These are phyloP conservation scores for Pezicula carpinea DNA, from an alignment of 2,329 filamentous ascomycete species.

Conservation along the genomic window DNA sequence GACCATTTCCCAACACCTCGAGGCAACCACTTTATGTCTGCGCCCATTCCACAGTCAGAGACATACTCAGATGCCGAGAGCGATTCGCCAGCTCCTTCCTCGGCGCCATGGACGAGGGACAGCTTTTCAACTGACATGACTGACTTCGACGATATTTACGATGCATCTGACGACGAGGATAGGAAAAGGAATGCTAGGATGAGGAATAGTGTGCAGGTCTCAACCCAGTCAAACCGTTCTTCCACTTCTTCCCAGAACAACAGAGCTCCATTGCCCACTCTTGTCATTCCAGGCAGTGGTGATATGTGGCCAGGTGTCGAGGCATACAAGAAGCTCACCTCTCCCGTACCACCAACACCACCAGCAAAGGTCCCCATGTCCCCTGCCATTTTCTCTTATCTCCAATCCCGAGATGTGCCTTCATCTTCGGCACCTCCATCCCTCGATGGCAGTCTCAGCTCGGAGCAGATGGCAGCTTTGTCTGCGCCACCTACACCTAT, in stretches of 20 bases:
- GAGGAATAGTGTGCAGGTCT: constrained; percentile 22
- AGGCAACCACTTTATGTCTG: constrained; percentile 60
- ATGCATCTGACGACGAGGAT: constrained; percentile 74
- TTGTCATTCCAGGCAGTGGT: constrained; percentile 43
- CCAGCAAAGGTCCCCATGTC: constrained; percentile 70
- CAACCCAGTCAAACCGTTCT: constrained; percentile 26
- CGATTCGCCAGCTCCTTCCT: constrained; percentile 50
- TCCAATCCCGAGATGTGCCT: constrained; percentile 66
- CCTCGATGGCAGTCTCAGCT: constrained; percentile 75
- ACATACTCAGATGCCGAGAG: constrained; percentile 49
- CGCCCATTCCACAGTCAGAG: constrained; percentile 57
- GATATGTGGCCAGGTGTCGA: constrained; percentile 43
- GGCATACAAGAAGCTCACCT: constrained; percentile 43
- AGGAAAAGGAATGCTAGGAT: constrained; percentile 35
- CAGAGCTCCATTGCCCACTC: constrained; percentile 36
- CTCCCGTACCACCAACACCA: constrained; percentile 59
- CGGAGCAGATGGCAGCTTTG: constrained; percentile 78
- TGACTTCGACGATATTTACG: constrained; percentile 84
- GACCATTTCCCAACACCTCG: constrained; percentile 69
- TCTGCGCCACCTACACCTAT: constrained; percentile 84
- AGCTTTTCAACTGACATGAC: constrained; percentile 61
- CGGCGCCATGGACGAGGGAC: constrained; percentile 57
- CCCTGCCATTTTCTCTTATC: constrained; percentile 66
- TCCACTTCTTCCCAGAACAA: constrained; percentile 18
- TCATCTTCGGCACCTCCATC: constrained; percentile 79